Base-by-base conservation (phyloP, 371 early-diverging fungal genomes). In the Mucor plumbeus region DNA sequence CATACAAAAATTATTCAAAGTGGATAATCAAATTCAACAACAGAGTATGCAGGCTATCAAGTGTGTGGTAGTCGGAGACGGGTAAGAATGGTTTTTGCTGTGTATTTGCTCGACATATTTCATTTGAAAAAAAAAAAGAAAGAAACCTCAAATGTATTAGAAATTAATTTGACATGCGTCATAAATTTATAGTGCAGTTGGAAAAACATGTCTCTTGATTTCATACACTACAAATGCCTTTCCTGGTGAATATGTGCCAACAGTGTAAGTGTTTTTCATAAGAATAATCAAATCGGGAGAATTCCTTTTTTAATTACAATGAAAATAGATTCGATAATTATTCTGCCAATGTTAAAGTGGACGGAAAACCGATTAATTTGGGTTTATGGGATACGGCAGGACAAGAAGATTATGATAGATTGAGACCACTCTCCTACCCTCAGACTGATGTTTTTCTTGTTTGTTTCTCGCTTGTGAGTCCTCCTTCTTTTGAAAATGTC, bases 361-460 rank as follows among this genome's bases (percentile, higher is more conserved):
- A 97, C 79, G 95, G 95, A 61, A 91, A 92, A 79, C 91, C 90
- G 62, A 94, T 97, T 69, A 95, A 93, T 79, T 82, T 98, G 19
- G 96, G 95, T 54, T 88, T 98, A 56, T 98, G 98, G 98, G 99
- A 98, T 90, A 98, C 98, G 17, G 97, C 98, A 65, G 97, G 95
- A 17, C 97, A 98, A 81, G 98, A 98, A 81, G 97, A 96, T 78
- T 97, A 95, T 77, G 97, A 97, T 76, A 91, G 95, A 50, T 86
- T 97, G 67, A 89, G 97, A 40, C 95, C 97, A 21, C 85, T 97
- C 56, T 93, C 94, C 56, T 97, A 97, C 77, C 95, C 96, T 54
- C 95, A 95, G 74, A 91, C 96, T n/a, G 92, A 97, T 76, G 95
- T 95, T 17, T 90, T 97, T 74, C 82, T 97, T 60, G 89, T 95